Evolutionary conservation across 345 rosid species (phyloP).

Genomic region (Pugionium cornutum): DNA sequence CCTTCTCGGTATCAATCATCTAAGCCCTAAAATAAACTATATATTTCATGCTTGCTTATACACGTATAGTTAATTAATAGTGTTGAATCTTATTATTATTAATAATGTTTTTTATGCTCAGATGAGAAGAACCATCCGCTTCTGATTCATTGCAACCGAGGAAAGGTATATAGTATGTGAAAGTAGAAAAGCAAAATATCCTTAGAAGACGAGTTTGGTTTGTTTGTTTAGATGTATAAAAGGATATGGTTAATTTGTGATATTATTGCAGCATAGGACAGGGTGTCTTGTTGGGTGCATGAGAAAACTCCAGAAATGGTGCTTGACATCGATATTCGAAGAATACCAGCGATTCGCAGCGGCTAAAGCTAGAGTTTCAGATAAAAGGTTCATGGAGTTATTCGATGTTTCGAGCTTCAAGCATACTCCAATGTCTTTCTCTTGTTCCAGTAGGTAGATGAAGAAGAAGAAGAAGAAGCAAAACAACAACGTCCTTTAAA

Average conservation of each 20-base stretch:
- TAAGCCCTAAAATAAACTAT: constrained; percentile 8
- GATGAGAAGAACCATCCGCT: constrained; percentile 91
- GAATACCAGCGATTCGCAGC: constrained; percentile 93
- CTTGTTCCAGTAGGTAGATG: constrained; percentile 57
- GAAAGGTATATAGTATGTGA: constrained; percentile 90
- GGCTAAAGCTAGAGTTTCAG: constrained; percentile 88
- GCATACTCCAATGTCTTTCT: constrained; percentile 68
- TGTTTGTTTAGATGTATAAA: neutral
- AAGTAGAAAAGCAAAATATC: neutral
- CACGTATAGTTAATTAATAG: neutral
- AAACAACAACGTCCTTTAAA: neutral
- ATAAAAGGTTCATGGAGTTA: constrained; percentile 90
- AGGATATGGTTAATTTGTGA: neutral
- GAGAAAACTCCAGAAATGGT: constrained; percentile 89
- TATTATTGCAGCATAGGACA: constrained; percentile 76
- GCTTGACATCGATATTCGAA: constrained; percentile 77
- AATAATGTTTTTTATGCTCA: constrained; percentile 25
- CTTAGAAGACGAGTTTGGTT: neutral
- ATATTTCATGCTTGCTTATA: constrained; percentile 2
- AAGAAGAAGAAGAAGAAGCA: constrained; percentile 13
- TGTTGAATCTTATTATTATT: neutral
- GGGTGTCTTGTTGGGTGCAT: constrained; percentile 94
- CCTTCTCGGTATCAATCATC: constrained; percentile 63
- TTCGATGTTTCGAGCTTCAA: constrained; percentile 75
- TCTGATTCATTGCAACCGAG: constrained; percentile 88